A percentile compares a stretch with the other conserved stretches of the same genome.
These are phyloP conservation scores for Pseudisothecium myosuroides DNA, from an alignment of 225 moss, liverwort and hornwort species.

Conservation along the genomic window DNA sequence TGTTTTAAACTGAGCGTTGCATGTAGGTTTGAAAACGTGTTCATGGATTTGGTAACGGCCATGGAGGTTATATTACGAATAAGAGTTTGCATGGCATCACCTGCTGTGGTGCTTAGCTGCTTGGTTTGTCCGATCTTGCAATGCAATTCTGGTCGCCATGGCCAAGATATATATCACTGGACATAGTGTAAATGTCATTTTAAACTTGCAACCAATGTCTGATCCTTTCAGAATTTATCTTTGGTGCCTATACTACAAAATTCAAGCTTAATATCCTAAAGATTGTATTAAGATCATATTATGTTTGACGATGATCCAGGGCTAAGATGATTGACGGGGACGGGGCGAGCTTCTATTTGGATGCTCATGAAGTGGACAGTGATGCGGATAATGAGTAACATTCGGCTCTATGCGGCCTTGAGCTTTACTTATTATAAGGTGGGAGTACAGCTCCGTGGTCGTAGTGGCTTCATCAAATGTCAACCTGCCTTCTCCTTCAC, in stretches of 20 bases:
- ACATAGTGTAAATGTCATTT: background rate
- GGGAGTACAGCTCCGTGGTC: background rate
- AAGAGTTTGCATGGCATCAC: too few species aligned
- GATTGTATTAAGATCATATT: background rate
- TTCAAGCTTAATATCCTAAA: background rate
- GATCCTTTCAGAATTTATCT: background rate
- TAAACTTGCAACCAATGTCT: background rate
- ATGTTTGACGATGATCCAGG: conserved; percentile 4
- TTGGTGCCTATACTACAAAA: too few species aligned
- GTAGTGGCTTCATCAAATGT: background rate
- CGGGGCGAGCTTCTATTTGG: conserved; percentile 41
- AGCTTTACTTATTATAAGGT: background rate
- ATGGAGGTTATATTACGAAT: background rate
- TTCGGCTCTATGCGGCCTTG: background rate
- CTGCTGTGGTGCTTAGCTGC: background rate
- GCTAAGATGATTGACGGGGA: conserved; percentile 55
- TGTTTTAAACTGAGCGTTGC: background rate
- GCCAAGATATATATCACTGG: background rate
- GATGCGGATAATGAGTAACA: conserved; percentile 44
- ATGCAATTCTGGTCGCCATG: background rate
- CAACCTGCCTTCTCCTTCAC: background rate
- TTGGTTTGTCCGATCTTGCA: background rate
- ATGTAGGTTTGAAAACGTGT: background rate
- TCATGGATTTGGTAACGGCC: background rate
- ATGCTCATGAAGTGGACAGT: conserved; percentile 39